phyloP scores from a whole-genome alignment of 148 eudicot genomes.

The Cornus controversa region DNA sequence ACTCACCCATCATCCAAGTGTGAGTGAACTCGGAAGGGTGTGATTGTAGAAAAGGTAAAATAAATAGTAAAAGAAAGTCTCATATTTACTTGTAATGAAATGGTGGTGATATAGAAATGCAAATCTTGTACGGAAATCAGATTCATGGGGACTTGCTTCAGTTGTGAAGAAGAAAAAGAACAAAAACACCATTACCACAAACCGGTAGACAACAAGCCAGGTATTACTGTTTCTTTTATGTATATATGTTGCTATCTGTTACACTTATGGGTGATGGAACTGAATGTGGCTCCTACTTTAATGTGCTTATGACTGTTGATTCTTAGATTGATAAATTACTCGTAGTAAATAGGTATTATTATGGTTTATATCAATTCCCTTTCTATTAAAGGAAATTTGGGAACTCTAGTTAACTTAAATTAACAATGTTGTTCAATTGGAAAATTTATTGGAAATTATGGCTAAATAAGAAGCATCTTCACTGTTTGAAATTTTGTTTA shows the following conservation, averaged over 20 bases:
- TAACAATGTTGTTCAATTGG: too few relatives aligned
- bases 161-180: conserved; percentile 34
- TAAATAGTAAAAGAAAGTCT: too few relatives aligned
- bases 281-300: background rate
- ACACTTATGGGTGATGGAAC: background rate
- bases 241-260: background rate
- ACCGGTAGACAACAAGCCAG: conserved; percentile 16
- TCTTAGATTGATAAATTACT: background rate
- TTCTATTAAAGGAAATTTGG: background rate
- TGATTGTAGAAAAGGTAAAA: too few relatives aligned
- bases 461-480: too few relatives aligned
- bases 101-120: conserved; percentile 1
- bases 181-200: conserved; percentile 12
- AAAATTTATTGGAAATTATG: too few relatives aligned
- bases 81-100: background rate
- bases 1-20: background rate
- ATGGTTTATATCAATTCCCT: background rate
- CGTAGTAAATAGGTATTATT: too few relatives aligned
- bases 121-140: conserved; percentile 17
- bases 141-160: conserved; percentile 62
- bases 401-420: background rate
- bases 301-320: background rate
- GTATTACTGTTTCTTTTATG: background rate
- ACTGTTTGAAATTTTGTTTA: too few relatives aligned
- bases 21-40: background rate